Evolutionary conservation across 2,329 filamentous ascomycete species (phyloP).

Genomic region (Cercospora sojina): DNA sequence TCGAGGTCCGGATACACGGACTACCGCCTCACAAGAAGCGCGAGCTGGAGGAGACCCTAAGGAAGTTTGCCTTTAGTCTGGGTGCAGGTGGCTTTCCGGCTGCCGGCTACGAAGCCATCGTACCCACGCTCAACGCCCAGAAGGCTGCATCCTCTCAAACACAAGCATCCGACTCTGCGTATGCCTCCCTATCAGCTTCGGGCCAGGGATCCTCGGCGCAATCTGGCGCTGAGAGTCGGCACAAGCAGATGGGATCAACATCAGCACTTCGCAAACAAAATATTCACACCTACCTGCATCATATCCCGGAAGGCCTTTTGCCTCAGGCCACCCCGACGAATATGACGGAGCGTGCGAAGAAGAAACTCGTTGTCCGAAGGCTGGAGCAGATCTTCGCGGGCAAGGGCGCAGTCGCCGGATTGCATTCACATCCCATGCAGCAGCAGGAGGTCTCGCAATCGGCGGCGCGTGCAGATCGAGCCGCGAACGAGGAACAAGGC

Average conservation of each 20-base stretch:
- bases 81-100: slow-evolving; percentile 48
- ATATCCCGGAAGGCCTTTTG: slow-evolving; percentile 69
- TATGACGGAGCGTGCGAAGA: slow-evolving; percentile 72
- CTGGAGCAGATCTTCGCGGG: slow-evolving; percentile 82
- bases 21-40: slow-evolving; percentile 70
- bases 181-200: slow-evolving; percentile 60
- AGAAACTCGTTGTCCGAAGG: slow-evolving; percentile 72
- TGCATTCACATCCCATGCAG: slow-evolving; percentile 53
- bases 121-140: slow-evolving; percentile 54
- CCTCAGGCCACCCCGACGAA: slow-evolving; percentile 53
- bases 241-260: slow-evolving; percentile 26
- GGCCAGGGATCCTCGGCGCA: slow-evolving; percentile 46
- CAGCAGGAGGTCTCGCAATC: slow-evolving; percentile 58
- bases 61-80: slow-evolving; percentile 67
- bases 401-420: slow-evolving; percentile 50
- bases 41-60: slow-evolving; percentile 71
- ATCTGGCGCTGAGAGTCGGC: slow-evolving; percentile 37
- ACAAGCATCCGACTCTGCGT: slow-evolving; percentile 54
- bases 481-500: slow-evolving; percentile 43
- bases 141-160: slow-evolving; percentile 61
- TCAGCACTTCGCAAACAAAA: slow-evolving; percentile 52
- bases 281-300: slow-evolving; percentile 67
- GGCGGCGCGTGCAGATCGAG: slow-evolving; percentile 51
- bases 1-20: slow-evolving; percentile 78
- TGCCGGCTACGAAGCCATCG: slow-evolving; percentile 37